A percentile compares a stretch with the other conserved stretches of the same genome.
phyloP scores from a whole-genome alignment of 1,284 basidiomycete species.

The Schizophyllum commune region DNA sequence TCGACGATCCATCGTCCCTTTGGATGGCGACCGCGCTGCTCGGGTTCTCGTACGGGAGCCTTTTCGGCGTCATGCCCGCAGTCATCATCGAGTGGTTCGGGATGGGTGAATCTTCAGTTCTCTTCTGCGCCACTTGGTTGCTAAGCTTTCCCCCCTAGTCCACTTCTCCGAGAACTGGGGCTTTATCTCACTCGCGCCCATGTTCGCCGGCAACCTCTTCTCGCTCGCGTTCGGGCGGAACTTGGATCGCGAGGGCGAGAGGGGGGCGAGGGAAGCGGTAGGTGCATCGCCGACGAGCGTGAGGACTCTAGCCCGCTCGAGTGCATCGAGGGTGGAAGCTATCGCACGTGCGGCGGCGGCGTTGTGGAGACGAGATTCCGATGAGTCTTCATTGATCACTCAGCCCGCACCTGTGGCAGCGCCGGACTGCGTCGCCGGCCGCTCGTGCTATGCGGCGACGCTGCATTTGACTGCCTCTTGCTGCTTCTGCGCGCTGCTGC shows the following conservation, averaged over 20 bases:
- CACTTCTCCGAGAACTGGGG: conserved; percentile 80
- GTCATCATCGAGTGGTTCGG: conserved; percentile 80
- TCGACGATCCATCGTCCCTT: conserved; percentile 54
- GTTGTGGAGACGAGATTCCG: too few relatives aligned
- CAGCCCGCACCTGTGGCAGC: background rate
- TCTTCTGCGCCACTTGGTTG: background rate
- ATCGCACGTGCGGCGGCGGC: too few relatives aligned
- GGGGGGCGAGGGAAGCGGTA: too few relatives aligned
- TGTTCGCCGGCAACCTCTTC: conserved; percentile 72
- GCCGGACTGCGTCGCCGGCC: conserved; percentile 39
- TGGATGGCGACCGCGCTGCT: conserved; percentile 73
- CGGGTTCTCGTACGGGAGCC: conserved; percentile 66
- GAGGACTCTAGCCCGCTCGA: conserved; percentile 2
- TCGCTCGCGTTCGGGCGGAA: conserved; percentile 73
- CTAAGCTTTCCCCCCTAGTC: conserved; percentile 25
- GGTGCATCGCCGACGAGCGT: conserved; percentile 35
- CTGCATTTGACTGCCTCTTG: conserved; percentile 42
- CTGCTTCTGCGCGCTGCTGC: conserved; percentile 35
- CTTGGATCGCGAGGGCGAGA: conserved; percentile 34
- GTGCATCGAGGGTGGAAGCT: too few relatives aligned
- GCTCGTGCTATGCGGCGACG: conserved; percentile 44
- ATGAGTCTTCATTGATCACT: too few relatives aligned
- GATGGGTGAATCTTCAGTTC: conserved; percentile 32
- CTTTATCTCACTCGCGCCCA: conserved; percentile 58
- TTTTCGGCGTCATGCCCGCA: conserved; percentile 72